Base-by-base conservation (phyloP, 495 filamentous ascomycete genomes). In the Aspergillus biplanus region DNA sequence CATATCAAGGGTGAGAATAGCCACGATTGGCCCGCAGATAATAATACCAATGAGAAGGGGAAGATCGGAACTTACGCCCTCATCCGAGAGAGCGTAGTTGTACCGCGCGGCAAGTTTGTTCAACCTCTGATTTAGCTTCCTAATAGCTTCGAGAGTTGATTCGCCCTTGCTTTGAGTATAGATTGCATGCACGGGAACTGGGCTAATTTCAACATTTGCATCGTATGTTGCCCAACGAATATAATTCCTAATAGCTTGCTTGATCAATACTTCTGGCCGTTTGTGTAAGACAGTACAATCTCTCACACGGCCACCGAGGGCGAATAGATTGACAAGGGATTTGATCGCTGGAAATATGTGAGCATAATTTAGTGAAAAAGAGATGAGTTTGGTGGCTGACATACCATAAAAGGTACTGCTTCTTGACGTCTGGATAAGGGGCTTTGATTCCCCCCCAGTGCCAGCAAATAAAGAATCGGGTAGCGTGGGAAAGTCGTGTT, bases 401-500 rank as follows among this genome's bases (percentile, higher is more conserved):
- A 70, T 71, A 76, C 75, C 77, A 33, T 78, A 69, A 49, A 77
- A 76, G 5, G 76, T 66, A 27, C 74, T 72, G 16, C 69, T 65
- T 18, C 69, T 70, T 0, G 71, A 59, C 4, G 77, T 64, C 52
- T 81, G 80, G 64, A 91, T 83, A 47, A 86, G 74, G 0, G 79
- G 74, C 15, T 73, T 67, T 7, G 74, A 67, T 1, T 71, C 66
- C 37, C 84, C 71, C 0, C 69, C 65, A 6, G 65, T 50, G 8
- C 47, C 48, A 16, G 80, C 73, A 69, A 91, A 91, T 2, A 91
- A 67, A 9, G 73, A 72, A 6, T 81, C 75, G 0, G 89, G 88
- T 35, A 90, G 71, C 0, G 82, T 88, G 1, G 67, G 65, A 66
- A 89, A 91, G 64, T 91, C 89, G 52, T 78, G 74, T 42, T 76